Base-by-base conservation (phyloP, 2,329 filamentous ascomycete genomes). In the Cordyceps cateniannulata region DNA sequence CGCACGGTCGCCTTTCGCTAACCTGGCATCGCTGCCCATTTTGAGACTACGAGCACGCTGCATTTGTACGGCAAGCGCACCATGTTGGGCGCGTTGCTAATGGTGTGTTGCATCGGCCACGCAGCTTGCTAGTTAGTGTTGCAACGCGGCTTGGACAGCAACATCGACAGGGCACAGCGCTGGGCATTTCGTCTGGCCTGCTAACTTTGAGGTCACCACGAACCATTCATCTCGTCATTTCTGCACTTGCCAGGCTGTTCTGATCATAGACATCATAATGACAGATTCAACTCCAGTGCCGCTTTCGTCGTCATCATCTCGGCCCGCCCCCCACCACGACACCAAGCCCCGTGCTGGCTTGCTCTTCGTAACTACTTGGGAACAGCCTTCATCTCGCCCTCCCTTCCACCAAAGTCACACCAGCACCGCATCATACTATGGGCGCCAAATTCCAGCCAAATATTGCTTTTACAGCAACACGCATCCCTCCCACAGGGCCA, bases 391-490 rank as follows among this genome's bases (percentile, higher is more conserved):
- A 42, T 32, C n/a, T 12, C 22, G 20, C 42, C 42, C 35, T 29
- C 44, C 32, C 25, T 24, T 20, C 25, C 35, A 59, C 32, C 32
- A 38, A n/a, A 12, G 47, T 59, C 24, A 25, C 56, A 59, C 56
- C 10, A 24, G 48, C 56, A 59, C 56, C 10, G 38, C 47, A 32
- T 51, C 24, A 40, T 7, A 40, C 35, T 35, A 25, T 29, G 24
- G 22, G 27, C 22, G 35, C 44, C 45, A 59, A 42, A 29, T 44
- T 44, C 47, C 47, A 29, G 56, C 56, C 56, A 45, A 59, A 59
- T 59, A 51, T 59, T 59, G 47, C n/a, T 22, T 44, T n/a, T 24
- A 32, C 24, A 18, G 24, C 47, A 42, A 22, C 32, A 9, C 32
- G 54, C 40, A 47, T 35, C 16, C 12, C 18, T 20, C 22, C 10